A percentile compares a stretch with the other conserved stretches of the same genome.
Conservation (phyloP, 345 rosid species). For the Sonneratia caseolaris region DNA sequence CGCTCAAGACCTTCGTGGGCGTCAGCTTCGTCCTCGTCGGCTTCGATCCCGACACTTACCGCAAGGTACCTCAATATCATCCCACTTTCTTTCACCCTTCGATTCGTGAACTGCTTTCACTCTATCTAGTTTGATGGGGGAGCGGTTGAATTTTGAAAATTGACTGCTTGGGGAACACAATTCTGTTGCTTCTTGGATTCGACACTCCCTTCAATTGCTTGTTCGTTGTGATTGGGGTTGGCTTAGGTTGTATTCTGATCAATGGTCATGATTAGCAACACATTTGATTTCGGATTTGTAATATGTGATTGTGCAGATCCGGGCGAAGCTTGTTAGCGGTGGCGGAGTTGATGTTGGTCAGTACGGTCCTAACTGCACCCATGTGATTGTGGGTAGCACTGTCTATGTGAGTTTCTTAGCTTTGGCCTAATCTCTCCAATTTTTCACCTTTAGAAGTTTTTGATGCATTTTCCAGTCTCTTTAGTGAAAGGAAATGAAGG, state of each 20-base stretch:
- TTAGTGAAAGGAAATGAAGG: background rate
- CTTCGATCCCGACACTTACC: slow-evolving; percentile 34
- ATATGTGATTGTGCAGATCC: slow-evolving; percentile 28
- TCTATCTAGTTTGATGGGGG: background rate
- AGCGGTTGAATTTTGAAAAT: background rate
- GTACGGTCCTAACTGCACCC: slow-evolving; percentile 40
- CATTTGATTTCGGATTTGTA: background rate
- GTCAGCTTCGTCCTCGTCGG: slow-evolving; percentile 63
- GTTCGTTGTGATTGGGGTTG: background rate
- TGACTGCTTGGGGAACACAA: background rate
- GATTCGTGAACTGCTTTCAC: background rate
- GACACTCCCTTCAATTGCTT: background rate
- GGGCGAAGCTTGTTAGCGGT: slow-evolving; percentile 56
- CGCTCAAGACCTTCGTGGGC: slow-evolving; percentile 44
- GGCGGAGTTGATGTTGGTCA: slow-evolving; percentile 62
- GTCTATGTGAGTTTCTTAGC: slow-evolving; percentile 39
- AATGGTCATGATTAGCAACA: background rate
- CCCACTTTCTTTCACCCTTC: background rate
- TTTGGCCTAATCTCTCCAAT: background rate
- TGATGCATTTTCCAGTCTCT: background rate
- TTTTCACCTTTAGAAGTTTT: background rate
- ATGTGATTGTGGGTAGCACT: slow-evolving; percentile 60
- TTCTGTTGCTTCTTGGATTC: background rate
- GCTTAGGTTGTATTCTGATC: background rate
- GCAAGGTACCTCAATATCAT: slow-evolving; percentile 19